Conservation (phyloP, 176 grass and related monocot genomes). For the Bromus sterilis region DNA sequence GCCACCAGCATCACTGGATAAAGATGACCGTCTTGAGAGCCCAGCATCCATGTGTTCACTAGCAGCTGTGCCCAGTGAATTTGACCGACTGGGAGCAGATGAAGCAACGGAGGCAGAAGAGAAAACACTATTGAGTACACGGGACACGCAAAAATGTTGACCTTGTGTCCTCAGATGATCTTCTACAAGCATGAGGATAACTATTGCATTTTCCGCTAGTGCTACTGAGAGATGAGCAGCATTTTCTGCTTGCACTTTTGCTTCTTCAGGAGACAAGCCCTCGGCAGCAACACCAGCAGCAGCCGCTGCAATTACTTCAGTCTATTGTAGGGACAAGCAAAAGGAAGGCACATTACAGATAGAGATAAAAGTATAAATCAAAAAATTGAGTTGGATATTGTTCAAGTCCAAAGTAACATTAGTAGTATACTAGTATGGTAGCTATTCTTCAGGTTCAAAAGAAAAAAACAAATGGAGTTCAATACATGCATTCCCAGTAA, state of each 20-base stretch:
- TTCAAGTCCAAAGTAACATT: not conserved
- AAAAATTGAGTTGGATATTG: not conserved
- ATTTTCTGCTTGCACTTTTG: constrained; percentile 92
- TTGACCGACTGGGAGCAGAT: constrained; percentile 51
- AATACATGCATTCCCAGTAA: not conserved
- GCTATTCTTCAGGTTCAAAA: not conserved
- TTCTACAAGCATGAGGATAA: constrained; percentile 98
- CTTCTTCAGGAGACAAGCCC: constrained; percentile 83
- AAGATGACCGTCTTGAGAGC: constrained; percentile 43
- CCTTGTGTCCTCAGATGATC: constrained; percentile 94
- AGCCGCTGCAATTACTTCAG: constrained; percentile 95
- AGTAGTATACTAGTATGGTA: not conserved
- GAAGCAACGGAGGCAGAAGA: constrained; percentile 47
- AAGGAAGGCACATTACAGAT: constrained; percentile 14
- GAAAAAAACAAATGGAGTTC: not conserved
- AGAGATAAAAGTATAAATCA: constrained; percentile 3
- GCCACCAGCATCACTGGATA: constrained; percentile 80
- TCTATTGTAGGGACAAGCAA: constrained; percentile 47
- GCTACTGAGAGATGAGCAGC: constrained; percentile 96
- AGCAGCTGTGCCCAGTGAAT: constrained; percentile 56
- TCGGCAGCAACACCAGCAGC: constrained; percentile 98
- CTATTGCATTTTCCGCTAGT: constrained; percentile 90
- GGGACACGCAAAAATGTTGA: constrained; percentile 57
- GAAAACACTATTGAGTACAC: constrained; percentile 29
- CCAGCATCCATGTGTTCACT: constrained; percentile 43